These are phyloP conservation scores for Oryza meyeriana DNA, from an alignment of 176 grass and related monocot species.

Conservation along the genomic window DNA sequence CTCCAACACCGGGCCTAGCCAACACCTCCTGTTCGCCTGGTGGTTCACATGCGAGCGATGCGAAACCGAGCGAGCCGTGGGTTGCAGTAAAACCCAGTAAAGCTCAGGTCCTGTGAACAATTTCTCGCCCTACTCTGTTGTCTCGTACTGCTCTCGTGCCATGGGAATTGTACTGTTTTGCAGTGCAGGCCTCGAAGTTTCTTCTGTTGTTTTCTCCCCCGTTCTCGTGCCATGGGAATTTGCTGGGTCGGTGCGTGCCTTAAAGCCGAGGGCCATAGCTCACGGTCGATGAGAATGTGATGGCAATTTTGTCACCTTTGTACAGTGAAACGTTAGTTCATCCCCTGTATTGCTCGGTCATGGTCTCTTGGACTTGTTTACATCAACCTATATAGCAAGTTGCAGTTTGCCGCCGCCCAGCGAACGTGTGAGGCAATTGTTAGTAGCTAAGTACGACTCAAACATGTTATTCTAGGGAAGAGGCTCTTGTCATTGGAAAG, in stretches of 20 bases:
- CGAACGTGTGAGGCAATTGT: background rate
- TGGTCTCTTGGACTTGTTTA: background rate
- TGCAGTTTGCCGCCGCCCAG: background rate
- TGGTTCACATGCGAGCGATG: conserved; percentile 43
- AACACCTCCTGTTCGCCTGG: conserved; percentile 23
- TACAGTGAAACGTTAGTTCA: background rate
- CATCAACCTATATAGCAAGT: background rate
- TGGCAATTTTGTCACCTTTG: background rate
- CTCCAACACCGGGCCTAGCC: conserved; percentile 53
- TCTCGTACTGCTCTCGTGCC: conserved; percentile 16
- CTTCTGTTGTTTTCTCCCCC: conserved; percentile 23
- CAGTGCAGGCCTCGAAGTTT: conserved; percentile 29
- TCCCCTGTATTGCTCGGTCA: background rate
- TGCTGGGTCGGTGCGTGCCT: background rate
- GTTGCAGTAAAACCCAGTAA: background rate
- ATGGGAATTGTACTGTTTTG: background rate
- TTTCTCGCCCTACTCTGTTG: conserved; percentile 1
- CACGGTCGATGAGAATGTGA: background rate
- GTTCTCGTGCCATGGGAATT: background rate
- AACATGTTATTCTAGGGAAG: background rate
- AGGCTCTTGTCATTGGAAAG: background rate
- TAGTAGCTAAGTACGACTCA: background rate
- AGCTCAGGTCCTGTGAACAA: conserved; percentile 17
- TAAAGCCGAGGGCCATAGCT: background rate
- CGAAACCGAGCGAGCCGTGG: background rate